Evolutionary conservation across 1,139 yeast genomes (phyloP).

Genomic region (Zygosaccharomyces pseudobailii): DNA sequence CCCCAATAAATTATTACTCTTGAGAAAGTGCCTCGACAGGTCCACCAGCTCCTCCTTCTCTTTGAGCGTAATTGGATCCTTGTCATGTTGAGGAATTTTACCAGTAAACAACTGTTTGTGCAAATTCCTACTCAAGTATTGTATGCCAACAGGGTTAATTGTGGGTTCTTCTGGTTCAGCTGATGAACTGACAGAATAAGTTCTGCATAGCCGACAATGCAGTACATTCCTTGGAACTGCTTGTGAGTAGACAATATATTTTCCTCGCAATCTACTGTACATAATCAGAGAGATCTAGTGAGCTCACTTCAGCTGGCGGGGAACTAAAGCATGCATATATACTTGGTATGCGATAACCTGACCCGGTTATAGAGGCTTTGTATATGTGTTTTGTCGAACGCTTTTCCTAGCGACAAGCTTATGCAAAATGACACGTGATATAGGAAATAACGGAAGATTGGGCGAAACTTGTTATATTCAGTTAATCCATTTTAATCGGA

Average conservation of each 20-base stretch:
- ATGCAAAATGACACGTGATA: not conserved
- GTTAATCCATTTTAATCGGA: too few species aligned
- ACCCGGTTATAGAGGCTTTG: not conserved
- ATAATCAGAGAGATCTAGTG: not conserved
- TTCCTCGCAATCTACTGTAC: not conserved
- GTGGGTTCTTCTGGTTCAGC: constrained; percentile 41
- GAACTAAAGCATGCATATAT: not conserved
- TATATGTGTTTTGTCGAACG: not conserved
- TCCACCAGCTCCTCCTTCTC: constrained; percentile 42
- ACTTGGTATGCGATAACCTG: not conserved
- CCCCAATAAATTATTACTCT: constrained; percentile 64
- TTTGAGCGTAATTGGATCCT: constrained; percentile 16
- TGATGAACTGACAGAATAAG: constrained; percentile 4
- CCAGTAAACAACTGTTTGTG: constrained; percentile 53
- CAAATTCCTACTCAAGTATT: constrained; percentile 56
- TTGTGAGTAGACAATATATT: not conserved
- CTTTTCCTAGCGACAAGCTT: not conserved
- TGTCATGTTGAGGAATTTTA: constrained; percentile 36
- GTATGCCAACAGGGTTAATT: constrained; percentile 66
- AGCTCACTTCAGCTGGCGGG: not conserved
- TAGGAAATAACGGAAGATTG: not conserved
- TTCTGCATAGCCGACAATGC: constrained; percentile 7
- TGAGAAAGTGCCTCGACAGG: constrained; percentile 58
- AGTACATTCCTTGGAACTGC: not conserved
- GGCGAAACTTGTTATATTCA: too few species aligned